Evolutionary conservation across 1,139 yeast species (phyloP).

Genomic region (Schizosaccharomyces versatilis): DNA sequence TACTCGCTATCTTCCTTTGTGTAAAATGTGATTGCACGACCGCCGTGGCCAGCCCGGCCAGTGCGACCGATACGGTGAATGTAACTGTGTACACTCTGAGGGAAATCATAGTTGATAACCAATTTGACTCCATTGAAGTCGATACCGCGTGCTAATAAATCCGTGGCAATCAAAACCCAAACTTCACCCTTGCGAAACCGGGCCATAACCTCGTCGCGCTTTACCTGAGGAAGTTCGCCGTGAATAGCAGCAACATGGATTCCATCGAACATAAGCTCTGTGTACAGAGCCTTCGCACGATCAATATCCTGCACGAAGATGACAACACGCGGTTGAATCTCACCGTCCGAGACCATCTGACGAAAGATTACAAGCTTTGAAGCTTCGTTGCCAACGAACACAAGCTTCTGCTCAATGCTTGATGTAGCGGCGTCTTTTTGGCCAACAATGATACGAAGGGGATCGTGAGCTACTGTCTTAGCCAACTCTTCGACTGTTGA

Average conservation of each 20-base stretch:
- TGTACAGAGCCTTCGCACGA: conserved; percentile 86
- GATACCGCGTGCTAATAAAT: conserved; percentile 86
- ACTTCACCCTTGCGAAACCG: conserved; percentile 71
- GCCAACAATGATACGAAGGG: conserved; percentile 73
- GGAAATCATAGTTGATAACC: conserved; percentile 91
- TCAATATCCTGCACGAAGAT: conserved; percentile 79
- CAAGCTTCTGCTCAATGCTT: conserved; percentile 61
- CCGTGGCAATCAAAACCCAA: conserved; percentile 94
- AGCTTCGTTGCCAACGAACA: conserved; percentile 81
- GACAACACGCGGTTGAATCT: conserved; percentile 77
- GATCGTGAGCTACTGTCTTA: conserved; percentile 58
- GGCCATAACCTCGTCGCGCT: conserved; percentile 67
- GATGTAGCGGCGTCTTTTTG: conserved; percentile 81
- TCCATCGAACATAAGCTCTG: conserved; percentile 74
- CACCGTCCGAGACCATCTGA: conserved; percentile 57
- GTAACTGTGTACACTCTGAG: conserved; percentile 79
- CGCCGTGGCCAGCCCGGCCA: conserved; percentile 79
- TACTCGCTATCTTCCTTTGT: conserved; percentile 69
- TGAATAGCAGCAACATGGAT: conserved; percentile 88
- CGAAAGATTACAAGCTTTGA: conserved; percentile 83
- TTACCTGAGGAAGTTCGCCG: conserved; percentile 78
- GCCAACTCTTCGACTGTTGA: conserved; percentile 84
- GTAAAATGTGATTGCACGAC: conserved; percentile 76
- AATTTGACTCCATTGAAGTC: conserved; percentile 90
- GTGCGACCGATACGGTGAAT: conserved; percentile 97